These are phyloP conservation scores for Miscanthus lutarioriparius DNA, from an alignment of 176 grass and related monocot species.

Conservation along the genomic window DNA sequence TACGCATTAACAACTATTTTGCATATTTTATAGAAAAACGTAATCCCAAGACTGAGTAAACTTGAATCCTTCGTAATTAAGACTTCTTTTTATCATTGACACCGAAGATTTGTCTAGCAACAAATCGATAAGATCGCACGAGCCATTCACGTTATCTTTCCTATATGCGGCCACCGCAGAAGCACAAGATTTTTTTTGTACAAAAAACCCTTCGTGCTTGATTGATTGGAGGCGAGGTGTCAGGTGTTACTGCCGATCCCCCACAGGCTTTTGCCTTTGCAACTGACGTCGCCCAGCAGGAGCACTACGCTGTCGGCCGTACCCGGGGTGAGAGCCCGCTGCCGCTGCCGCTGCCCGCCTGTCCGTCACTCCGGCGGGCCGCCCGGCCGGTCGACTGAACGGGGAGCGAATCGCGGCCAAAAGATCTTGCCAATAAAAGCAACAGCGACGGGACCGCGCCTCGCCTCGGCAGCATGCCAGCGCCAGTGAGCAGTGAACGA, in stretches of 20 bases:
- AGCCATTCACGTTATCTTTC: too few relatives aligned
- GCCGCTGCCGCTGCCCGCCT: not conserved
- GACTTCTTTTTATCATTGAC: too few relatives aligned
- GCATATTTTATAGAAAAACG: too few relatives aligned
- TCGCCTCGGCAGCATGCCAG: not conserved
- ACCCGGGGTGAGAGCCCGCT: not conserved
- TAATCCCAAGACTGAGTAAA: too few relatives aligned
- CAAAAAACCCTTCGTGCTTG: not conserved
- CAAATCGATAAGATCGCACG: too few relatives aligned
- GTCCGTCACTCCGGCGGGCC: not conserved
- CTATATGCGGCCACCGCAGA: not conserved
- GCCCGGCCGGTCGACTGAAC: constrained; percentile 7
- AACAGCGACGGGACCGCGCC: constrained; percentile 37
- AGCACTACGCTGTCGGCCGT: not conserved
- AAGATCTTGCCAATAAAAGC: constrained; percentile 43
- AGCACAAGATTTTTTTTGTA: not conserved
- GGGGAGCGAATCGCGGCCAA: constrained; percentile 40
- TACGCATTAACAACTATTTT: too few relatives aligned
- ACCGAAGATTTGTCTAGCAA: too few relatives aligned
- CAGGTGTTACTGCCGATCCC: too few relatives aligned
- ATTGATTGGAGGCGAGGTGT: too few relatives aligned
- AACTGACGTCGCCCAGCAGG: not conserved
- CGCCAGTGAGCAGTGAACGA: too few relatives aligned
- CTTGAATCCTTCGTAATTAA: too few relatives aligned
- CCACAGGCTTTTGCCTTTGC: not conserved